These are phyloP conservation scores for Bolboschoenus planiculmis DNA, from an alignment of 176 grass and related monocot species.

Conservation along the genomic window DNA sequence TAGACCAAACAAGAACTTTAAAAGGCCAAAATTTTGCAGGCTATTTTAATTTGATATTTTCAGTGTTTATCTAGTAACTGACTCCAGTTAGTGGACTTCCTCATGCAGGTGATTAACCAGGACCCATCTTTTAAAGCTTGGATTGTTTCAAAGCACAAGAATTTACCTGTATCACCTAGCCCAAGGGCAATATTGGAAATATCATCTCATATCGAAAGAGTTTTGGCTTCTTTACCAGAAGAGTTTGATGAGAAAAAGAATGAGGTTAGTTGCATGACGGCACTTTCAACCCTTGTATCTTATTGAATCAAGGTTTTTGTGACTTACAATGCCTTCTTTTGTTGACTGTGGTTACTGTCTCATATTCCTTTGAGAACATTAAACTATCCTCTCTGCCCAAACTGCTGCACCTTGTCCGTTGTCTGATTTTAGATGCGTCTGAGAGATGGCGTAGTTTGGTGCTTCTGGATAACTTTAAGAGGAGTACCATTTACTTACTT, in stretches of 20 bases:
- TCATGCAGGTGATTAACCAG: constrained; percentile 52
- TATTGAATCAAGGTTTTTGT: not conserved
- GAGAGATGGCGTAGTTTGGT: not conserved
- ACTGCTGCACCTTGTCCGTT: not conserved
- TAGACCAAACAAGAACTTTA: not conserved
- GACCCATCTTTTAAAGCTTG: constrained; percentile 65
- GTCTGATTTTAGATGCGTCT: not conserved
- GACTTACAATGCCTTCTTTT: not conserved
- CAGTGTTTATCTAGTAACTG: not conserved
- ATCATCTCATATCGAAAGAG: constrained; percentile 55
- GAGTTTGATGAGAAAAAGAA: constrained; percentile 31
- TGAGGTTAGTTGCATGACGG: constrained; percentile 25
- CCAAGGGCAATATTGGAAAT: constrained; percentile 47
- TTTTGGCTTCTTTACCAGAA: constrained; percentile 71
- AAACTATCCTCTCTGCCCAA: not conserved
- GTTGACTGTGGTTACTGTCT: not conserved
- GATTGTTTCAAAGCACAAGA: constrained; percentile 66
- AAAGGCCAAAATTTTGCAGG: too few species aligned
- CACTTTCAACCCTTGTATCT: not conserved
- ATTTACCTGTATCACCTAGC: constrained; percentile 44
- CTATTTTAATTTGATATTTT: not conserved
- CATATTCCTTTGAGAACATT: not conserved
- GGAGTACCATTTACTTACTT: not conserved
- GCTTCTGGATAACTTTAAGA: not conserved
- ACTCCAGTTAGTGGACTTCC: constrained; percentile 14